phyloP scores from a whole-genome alignment of 179 eudicot genomes.

The Heliamphora pulchella region DNA sequence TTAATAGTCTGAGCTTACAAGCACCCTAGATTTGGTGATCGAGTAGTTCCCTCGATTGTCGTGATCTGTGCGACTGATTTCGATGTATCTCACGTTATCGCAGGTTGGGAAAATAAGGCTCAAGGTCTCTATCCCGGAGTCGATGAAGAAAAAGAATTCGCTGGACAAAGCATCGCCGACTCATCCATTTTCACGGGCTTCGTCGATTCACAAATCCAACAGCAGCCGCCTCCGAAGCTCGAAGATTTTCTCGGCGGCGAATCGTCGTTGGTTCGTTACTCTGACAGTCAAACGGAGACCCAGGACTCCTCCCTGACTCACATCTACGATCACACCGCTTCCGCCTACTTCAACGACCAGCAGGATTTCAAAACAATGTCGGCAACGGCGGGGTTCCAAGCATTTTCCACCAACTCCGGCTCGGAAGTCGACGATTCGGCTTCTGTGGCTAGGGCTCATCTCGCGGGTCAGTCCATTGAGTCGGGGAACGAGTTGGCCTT shows the following conservation, averaged over 20 bases:
- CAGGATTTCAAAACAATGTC: slow-evolving; percentile 44
- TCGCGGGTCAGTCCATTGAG: slow-evolving; percentile 45
- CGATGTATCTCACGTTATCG: not conserved
- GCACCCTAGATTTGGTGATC: not conserved
- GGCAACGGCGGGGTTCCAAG: slow-evolving; percentile 29
- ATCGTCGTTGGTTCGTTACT: slow-evolving; percentile 26
- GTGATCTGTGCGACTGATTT: not conserved
- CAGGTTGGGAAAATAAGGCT: slow-evolving; percentile 29
- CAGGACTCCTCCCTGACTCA: slow-evolving; percentile 78
- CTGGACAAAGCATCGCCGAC: slow-evolving; percentile 19
- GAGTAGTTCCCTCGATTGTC: not conserved
- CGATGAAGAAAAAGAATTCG: slow-evolving; percentile 14
- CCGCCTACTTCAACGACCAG: slow-evolving; percentile 35
- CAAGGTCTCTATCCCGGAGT: slow-evolving; percentile 20
- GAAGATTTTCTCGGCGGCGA: slow-evolving; percentile 85
- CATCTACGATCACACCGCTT: slow-evolving; percentile 41
- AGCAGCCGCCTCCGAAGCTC: slow-evolving; percentile 47
- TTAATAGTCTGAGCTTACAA: not conserved
- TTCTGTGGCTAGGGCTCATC: slow-evolving; percentile 33
- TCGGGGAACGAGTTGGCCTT: slow-evolving; percentile 40
- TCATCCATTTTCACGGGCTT: slow-evolving; percentile 17
- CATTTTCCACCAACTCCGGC: slow-evolving; percentile 78
- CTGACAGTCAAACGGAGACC: slow-evolving; percentile 41
- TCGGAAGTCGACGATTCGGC: slow-evolving; percentile 85
- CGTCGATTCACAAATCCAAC: slow-evolving; percentile 19